Evolutionary conservation across 2,329 filamentous ascomycete species (phyloP).

Genomic region (Monilinia fructicola): DNA sequence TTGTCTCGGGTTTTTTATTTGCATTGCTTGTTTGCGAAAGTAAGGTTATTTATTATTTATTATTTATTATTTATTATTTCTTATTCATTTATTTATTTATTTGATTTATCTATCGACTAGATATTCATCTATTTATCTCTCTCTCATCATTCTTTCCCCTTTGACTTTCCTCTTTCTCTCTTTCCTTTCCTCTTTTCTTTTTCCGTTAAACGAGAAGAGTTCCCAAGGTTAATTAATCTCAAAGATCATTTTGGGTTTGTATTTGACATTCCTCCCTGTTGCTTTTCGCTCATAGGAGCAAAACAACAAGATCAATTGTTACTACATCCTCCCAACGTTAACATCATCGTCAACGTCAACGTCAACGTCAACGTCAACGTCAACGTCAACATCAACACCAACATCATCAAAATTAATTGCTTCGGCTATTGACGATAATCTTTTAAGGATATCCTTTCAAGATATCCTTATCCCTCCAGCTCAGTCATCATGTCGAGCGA

Average conservation of each 20-base stretch:
- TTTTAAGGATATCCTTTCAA: neutral
- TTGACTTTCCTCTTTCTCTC: neutral
- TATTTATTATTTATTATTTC: too few species aligned
- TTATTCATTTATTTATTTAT: too few species aligned
- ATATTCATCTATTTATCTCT: too few species aligned
- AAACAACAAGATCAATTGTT: neutral
- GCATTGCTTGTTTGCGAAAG: too few species aligned
- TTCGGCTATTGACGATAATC: neutral
- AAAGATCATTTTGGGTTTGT: too few species aligned
- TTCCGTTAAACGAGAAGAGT: neutral
- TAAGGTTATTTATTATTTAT: too few species aligned
- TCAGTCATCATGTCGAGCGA: neutral
- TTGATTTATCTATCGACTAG: too few species aligned
- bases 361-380: neutral
- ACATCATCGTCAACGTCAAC: neutral
- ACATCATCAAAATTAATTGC: neutral
- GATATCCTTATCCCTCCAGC: constrained; percentile 4
- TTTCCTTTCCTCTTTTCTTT: neutral
- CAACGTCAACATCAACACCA: neutral
- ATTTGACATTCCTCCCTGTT: neutral
- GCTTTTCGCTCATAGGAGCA: constrained; percentile 18
- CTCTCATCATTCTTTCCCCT: too few species aligned
- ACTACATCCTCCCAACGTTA: too few species aligned
- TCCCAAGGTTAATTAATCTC: too few species aligned
- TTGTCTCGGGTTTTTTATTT: too few species aligned